Evolutionary conservation across 352 stramenopile species (phyloP).

Genomic region (Phytophthora colocasiae): DNA sequence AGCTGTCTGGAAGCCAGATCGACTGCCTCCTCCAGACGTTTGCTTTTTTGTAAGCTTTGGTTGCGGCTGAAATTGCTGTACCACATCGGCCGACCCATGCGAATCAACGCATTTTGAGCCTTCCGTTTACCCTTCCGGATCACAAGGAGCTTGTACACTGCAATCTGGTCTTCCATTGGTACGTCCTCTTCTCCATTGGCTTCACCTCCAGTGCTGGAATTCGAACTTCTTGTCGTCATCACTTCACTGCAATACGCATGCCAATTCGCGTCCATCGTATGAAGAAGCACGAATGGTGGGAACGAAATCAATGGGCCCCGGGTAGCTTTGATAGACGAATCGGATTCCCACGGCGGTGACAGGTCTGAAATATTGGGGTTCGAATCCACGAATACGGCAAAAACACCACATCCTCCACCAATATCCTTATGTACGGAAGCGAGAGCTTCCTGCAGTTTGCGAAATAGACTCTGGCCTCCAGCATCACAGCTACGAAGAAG

Average conservation of each 20-base stretch:
- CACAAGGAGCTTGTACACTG: too few species aligned
- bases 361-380: neutral
- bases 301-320: neutral
- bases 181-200: too few species aligned
- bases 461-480: neutral
- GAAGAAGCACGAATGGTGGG: neutral
- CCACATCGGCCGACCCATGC: slow-evolving; percentile 17
- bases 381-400: neutral
- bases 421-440: neutral
- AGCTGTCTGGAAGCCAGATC: slow-evolving; percentile 14
- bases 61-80: neutral
- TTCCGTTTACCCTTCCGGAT: too few species aligned
- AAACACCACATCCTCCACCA: neutral
- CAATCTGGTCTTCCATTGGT: too few species aligned
- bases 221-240: neutral
- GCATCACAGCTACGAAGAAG: neutral
- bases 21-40: neutral
- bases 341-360: too few species aligned
- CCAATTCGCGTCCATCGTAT: neutral
- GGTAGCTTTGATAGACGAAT: too few species aligned
- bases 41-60: neutral
- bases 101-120: neutral
- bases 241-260: neutral
- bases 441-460: neutral
- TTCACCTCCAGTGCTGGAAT: too few species aligned